Percentiles rank a stretch among this genome's conserved stretches.
Conservation (phyloP, 331 rosid genomes). For the Ulmus americana region DNA sequence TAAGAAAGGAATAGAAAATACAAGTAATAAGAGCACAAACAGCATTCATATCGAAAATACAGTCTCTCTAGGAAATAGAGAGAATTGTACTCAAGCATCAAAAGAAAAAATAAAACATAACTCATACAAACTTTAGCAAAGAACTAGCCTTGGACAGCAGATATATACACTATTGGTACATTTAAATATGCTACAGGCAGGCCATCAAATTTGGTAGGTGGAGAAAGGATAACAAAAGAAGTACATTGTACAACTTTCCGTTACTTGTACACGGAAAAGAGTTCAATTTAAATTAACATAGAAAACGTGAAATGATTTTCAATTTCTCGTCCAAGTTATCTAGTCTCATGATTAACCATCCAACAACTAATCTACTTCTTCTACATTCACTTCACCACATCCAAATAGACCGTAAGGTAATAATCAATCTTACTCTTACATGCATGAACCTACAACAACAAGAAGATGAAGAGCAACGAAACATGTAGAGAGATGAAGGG, state of each 20-base stretch:
- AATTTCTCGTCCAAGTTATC: too few species aligned
- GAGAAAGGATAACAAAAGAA: neutral
- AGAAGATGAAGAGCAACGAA: too few species aligned
- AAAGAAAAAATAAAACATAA: conserved; percentile 6
- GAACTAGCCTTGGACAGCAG: neutral
- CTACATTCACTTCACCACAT: too few species aligned
- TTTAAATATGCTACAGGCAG: neutral
- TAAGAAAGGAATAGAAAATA: conserved; percentile 19
- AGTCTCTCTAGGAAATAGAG: neutral
- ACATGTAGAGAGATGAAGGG: too few species aligned
- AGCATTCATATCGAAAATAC: conserved; percentile 3
- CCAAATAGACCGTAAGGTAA: too few species aligned
- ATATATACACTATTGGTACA: neutral
- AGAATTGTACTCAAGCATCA: conserved; percentile 9
- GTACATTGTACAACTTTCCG: neutral
- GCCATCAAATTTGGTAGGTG: neutral
- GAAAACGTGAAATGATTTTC: too few species aligned
- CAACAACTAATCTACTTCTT: too few species aligned
- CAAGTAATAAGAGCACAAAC: conserved; percentile 16
- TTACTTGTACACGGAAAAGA: neutral
- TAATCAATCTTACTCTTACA: too few species aligned
- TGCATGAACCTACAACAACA: too few species aligned
- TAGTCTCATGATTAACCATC: too few species aligned
- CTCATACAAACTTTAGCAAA: neutral
- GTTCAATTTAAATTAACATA: too few species aligned